Percentiles rank a stretch among this genome's conserved stretches.
These are phyloP conservation scores for Cutaneotrichosporon dermatis DNA, from an alignment of 1,284 basidiomycete species.

Conservation along the genomic window DNA sequence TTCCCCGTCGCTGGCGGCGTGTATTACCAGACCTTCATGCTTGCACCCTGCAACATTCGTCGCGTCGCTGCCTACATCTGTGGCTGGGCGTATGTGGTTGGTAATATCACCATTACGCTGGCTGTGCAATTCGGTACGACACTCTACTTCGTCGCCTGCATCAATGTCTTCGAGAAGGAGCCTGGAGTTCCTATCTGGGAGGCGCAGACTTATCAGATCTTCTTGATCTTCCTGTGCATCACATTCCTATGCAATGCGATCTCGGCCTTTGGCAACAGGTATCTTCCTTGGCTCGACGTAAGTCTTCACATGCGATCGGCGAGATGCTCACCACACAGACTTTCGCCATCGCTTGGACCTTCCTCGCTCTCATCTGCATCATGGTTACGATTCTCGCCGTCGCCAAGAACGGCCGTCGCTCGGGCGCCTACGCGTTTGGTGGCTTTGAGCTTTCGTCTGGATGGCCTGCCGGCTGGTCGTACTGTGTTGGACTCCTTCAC, in stretches of 20 bases:
- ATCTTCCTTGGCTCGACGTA: slow-evolving; percentile 36
- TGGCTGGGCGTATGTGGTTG: slow-evolving; percentile 50
- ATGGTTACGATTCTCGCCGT: slow-evolving; percentile 42
- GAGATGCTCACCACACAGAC: slow-evolving; percentile 16
- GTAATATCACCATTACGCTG: slow-evolving; percentile 49
- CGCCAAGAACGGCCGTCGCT: slow-evolving; percentile 38
- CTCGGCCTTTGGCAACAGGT: slow-evolving; percentile 37
- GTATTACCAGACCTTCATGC: slow-evolving; percentile 51
- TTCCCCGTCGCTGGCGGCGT: slow-evolving; percentile 50
- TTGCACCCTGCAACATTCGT: slow-evolving; percentile 40
- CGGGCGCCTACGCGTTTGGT: slow-evolving; percentile 30
- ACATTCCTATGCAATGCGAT: slow-evolving; percentile 18
- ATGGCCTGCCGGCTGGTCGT: slow-evolving; percentile 19
- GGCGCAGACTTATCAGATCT: slow-evolving; percentile 23
- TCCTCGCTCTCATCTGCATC: slow-evolving; percentile 22
- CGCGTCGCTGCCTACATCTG: slow-evolving; percentile 48
- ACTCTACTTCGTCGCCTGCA: slow-evolving; percentile 29
- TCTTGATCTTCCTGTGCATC: slow-evolving; percentile 14
- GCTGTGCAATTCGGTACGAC: slow-evolving; percentile 49
- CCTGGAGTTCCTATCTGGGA: slow-evolving; percentile 14
- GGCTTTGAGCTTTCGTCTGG: slow-evolving; percentile 18
- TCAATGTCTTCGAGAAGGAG: slow-evolving; percentile 21
- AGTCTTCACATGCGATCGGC: slow-evolving; percentile 6
- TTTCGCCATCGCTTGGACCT: slow-evolving; percentile 31
- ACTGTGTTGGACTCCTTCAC: slow-evolving; percentile 42